phyloP scores from a whole-genome alignment of 2,329 filamentous ascomycete species.

The Grosmannia huntii region DNA sequence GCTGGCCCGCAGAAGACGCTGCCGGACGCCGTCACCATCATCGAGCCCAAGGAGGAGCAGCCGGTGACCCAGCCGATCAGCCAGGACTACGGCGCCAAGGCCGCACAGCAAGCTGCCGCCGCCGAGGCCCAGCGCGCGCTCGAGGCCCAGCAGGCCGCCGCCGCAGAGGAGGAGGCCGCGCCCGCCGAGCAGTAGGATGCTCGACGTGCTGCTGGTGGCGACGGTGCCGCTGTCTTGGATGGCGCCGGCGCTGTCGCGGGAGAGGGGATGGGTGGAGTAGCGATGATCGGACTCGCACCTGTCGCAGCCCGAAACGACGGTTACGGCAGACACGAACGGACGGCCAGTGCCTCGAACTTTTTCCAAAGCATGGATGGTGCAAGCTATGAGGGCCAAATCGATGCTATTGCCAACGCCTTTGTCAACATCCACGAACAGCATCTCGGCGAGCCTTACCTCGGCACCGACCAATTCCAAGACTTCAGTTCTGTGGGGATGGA shows the following conservation, averaged over 20 bases:
- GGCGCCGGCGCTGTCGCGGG: not conserved
- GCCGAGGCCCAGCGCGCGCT: conserved; percentile 48
- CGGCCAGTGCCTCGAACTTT: not conserved
- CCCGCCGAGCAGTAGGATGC: conserved; percentile 31
- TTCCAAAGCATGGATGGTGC: conserved; percentile 2
- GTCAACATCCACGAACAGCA: not conserved
- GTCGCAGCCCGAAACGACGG: not conserved
- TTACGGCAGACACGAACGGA: not conserved
- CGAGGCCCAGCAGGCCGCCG: conserved; percentile 22
- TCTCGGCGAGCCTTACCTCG: not conserved
- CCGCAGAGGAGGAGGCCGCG: conserved; percentile 40
- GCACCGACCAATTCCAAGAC: not conserved
- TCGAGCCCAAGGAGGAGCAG: conserved; percentile 99
- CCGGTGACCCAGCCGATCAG: conserved; percentile 87
- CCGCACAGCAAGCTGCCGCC: conserved; percentile 49
- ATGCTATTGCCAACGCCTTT: not conserved
- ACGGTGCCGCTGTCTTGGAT: not conserved
- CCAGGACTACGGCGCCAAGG: conserved; percentile 98
- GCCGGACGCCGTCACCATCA: conserved; percentile 97
- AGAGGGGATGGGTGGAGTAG: not conserved
- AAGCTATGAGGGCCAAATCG: not conserved
- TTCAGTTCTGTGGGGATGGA: not conserved
- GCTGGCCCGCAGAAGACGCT: conserved; percentile 93
- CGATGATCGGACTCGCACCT: not conserved
- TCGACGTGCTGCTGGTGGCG: conserved; percentile 6